Conservation (phyloP, 2,329 filamentous ascomycete genomes). For the Sporothrix pseudoabietina region DNA sequence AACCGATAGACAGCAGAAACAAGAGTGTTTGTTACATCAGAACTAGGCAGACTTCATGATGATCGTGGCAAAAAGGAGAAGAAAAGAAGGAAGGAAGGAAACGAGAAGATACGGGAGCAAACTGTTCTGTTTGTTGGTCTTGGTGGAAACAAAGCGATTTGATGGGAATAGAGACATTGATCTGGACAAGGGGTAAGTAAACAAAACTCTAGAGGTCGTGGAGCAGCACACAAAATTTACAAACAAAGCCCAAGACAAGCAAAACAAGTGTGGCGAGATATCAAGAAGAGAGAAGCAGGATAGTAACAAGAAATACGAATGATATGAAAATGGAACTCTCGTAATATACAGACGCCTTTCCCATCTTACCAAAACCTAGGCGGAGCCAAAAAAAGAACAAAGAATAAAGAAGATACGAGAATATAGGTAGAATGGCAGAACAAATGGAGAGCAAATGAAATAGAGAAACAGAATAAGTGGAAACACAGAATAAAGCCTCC, state of each 20-base stretch:
- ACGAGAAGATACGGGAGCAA: no score
- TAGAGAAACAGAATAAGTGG: neutral
- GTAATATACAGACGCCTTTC: constrained; percentile 33
- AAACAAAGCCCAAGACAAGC: neutral
- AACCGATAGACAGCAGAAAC: neutral
- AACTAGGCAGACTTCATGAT: neutral
- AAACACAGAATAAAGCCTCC: neutral
- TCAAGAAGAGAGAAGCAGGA: neutral
- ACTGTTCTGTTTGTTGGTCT: neutral
- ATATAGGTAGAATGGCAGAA: neutral
- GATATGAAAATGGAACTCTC: constrained; percentile 13
- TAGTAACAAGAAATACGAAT: neutral
- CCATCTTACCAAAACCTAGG: constrained; percentile 29
- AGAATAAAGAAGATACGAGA: neutral
- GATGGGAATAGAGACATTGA: neutral
- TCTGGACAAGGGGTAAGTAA: neutral
- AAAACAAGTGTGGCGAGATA: neutral
- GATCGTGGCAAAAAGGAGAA: neutral
- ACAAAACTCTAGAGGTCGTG: neutral
- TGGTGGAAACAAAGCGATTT: neutral
- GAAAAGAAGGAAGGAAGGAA: neutral
- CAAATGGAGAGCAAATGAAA: neutral
- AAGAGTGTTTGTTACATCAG: neutral
- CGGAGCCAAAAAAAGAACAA: constrained; percentile 15
- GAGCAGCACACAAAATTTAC: neutral